Evolutionary conservation across 352 stramenopile genomes (phyloP).

Genomic region (Phytophthora parvispora): DNA sequence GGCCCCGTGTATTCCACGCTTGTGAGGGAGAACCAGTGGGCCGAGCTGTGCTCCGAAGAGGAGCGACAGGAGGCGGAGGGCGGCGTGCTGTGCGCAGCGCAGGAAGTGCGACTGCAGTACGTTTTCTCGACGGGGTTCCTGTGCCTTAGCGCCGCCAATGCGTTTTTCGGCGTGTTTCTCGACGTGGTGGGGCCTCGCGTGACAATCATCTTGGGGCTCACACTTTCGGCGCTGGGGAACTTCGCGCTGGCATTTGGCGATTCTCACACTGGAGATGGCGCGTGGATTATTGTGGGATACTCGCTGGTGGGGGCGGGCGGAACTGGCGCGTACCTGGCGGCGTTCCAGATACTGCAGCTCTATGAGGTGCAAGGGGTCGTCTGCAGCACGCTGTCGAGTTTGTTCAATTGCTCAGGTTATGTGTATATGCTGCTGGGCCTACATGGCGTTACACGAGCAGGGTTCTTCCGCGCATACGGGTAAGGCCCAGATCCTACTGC

Average conservation of each 20-base stretch:
- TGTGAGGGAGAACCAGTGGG: slow-evolving; percentile 75
- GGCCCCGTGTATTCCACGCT: slow-evolving; percentile 80
- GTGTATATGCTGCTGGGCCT: slow-evolving; percentile 84
- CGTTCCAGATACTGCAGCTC: slow-evolving; percentile 86
- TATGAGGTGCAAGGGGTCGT: slow-evolving; percentile 82
- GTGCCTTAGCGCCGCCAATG: slow-evolving; percentile 83
- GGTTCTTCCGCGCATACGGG: slow-evolving; percentile 76
- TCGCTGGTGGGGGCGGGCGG: slow-evolving; percentile 74
- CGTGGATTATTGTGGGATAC: slow-evolving; percentile 76
- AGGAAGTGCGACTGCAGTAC: slow-evolving; percentile 82
- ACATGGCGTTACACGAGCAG: slow-evolving; percentile 51
- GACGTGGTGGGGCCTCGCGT: slow-evolving; percentile 72
- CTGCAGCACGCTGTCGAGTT: slow-evolving; percentile 82
- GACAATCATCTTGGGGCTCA: slow-evolving; percentile 65
- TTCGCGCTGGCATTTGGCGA: slow-evolving; percentile 68
- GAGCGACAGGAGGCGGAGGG: background rate
- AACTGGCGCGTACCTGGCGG: slow-evolving; percentile 80
- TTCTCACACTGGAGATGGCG: slow-evolving; percentile 52
- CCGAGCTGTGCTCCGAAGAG: slow-evolving; percentile 53
- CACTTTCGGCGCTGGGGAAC: slow-evolving; percentile 63
- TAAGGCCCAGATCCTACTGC: slow-evolving; percentile 23
- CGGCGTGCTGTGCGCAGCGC: slow-evolving; percentile 52
- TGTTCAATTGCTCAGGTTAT: slow-evolving; percentile 90
- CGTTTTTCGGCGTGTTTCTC: slow-evolving; percentile 80
- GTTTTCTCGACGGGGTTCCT: slow-evolving; percentile 85